Base-by-base conservation (phyloP, 805 yeast species). In the Novakomyces olei region DNA sequence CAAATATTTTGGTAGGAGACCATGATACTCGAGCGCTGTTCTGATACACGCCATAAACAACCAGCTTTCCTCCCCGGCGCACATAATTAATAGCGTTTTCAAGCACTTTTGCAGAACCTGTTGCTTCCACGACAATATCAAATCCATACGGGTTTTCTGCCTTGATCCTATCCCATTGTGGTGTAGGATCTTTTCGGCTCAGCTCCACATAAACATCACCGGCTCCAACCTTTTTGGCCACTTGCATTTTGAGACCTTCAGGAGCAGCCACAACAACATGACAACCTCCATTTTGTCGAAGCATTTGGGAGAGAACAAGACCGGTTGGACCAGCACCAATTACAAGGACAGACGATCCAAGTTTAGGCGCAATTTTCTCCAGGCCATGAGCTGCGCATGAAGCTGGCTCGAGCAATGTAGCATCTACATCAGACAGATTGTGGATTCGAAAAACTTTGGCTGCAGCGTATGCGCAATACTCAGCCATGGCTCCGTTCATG, bases 311-410 rank as follows among this genome's bases (percentile, higher is more conserved):
- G 14, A 38, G 36, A 12, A 38, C 41, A 5, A 38, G 36, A 28
- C 41, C 41, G 6, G 41, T 38, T 9, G 41, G 41, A 5, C 41
- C 41, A 18, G 41, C 41, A 15, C 41, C 41, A 31, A 38, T 36
- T 40, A 38, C 37, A 23, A 38, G 32, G 20, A 38, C 40, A 25
- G 32, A 27, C 5, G 41, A 37, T 8, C 41, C 41, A 17, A 38
- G 27, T 9, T 38, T 39, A 4, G 41, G 41, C 6, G 40, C 27
- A 18, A 38, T 38, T 29, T 37, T 38, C 26, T 38, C 40, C 6
- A 38, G 34, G 3, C 41, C 41, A 18, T 38, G 41, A 4, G 41
- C 41, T 5, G 41, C 41, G 19, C 41, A 38, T 5, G 41, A 38
- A 5, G 41, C 41, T 20, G 41, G 41, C 32, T 38, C 41, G 14